phyloP scores from a whole-genome alignment of 495 filamentous ascomycete species.

The Annulohypoxylon bovei region DNA sequence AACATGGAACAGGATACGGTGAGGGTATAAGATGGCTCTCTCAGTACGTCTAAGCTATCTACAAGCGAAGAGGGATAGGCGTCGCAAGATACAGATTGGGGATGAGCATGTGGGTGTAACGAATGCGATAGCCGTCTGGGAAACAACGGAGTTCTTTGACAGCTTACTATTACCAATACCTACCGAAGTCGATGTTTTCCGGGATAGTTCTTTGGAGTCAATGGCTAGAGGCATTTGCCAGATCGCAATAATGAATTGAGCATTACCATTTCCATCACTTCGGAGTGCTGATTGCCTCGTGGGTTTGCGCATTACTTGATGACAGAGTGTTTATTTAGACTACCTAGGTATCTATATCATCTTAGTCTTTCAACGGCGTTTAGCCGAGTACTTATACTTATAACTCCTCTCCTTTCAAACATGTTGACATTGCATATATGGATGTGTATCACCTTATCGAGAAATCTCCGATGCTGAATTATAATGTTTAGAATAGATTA shows the following conservation, averaged over 20 bases:
- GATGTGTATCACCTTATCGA: too few relatives aligned
- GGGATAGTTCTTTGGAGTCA: slow-evolving; percentile 48
- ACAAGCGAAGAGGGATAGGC: background rate
- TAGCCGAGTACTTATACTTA: background rate
- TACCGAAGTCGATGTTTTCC: slow-evolving; percentile 46
- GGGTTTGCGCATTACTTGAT: background rate
- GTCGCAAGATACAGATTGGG: slow-evolving; percentile 12
- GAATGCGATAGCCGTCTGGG: slow-evolving; percentile 31
- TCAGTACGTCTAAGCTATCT: slow-evolving; percentile 70
- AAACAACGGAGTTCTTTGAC: slow-evolving; percentile 41
- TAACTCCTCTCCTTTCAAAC: background rate
- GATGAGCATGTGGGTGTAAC: slow-evolving; percentile 18
- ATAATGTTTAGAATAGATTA: background rate
- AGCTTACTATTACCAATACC: slow-evolving; percentile 42
- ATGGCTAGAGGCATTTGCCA: slow-evolving; percentile 49
- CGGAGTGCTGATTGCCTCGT: background rate
- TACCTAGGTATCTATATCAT: background rate
- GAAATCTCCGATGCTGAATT: too few relatives aligned
- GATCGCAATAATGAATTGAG: slow-evolving; percentile 45
- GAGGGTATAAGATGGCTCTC: slow-evolving; percentile 83
- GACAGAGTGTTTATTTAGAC: background rate
- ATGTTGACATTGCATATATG: too few relatives aligned
- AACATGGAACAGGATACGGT: slow-evolving; percentile 65
- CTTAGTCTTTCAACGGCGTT: background rate
- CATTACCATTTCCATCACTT: slow-evolving; percentile 20